A percentile compares a stretch with the other conserved stretches of the same genome.
Evolutionary conservation across 2,329 filamentous ascomycete genomes (phyloP).

Genomic region (Proliferodiscus dingleyae): DNA sequence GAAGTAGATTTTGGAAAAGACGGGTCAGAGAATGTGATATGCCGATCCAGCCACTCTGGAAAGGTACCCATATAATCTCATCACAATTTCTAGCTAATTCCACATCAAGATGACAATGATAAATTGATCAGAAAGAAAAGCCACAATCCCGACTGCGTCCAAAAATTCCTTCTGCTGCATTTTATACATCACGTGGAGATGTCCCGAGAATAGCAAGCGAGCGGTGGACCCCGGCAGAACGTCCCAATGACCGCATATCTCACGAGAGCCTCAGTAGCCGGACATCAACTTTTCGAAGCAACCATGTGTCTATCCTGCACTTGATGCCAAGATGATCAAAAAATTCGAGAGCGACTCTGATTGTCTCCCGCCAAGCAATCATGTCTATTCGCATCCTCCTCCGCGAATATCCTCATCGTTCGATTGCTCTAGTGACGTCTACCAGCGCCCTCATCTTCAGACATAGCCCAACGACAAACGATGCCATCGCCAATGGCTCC

Average conservation of each 20-base stretch:
- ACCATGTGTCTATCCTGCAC: neutral
- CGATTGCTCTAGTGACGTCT: constrained; percentile 78
- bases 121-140: neutral
- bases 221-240: neutral
- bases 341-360: constrained; percentile 1
- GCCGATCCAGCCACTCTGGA: too few species aligned
- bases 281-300: neutral
- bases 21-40: too few species aligned
- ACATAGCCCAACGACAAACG: constrained; percentile 63
- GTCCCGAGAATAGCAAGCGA: neutral
- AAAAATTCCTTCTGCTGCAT: too few species aligned
- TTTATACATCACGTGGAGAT: neutral
- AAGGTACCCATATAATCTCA: neutral
- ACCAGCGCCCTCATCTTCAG: constrained; percentile 81
- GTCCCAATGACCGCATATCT: neutral
- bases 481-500: constrained; percentile 53
- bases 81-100: too few species aligned
- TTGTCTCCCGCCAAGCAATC: constrained; percentile 6
- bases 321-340: constrained; percentile 17
- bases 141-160: too few species aligned
- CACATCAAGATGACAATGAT: neutral
- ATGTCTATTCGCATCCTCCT: constrained; percentile 40
- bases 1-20: too few species aligned
- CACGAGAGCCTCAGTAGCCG: neutral
- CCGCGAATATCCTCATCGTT: constrained; percentile 80